Evolutionary conservation across 768 basidiomycete species (phyloP).

Genomic region (Xerocomellus amylosporus): DNA sequence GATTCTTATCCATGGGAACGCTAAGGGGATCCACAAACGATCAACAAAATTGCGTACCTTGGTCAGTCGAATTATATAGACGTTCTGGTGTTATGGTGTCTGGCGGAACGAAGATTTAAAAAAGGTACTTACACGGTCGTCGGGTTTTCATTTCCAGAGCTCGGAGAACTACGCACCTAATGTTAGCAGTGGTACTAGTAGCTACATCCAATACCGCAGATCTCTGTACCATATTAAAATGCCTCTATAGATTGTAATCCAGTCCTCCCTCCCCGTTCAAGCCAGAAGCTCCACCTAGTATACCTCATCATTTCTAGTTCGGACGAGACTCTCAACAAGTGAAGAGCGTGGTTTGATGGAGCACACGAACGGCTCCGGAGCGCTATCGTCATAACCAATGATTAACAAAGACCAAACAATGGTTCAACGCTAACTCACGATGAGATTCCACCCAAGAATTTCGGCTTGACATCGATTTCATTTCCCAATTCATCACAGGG

Average conservation of each 20-base stretch:
- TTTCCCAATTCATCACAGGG: slow-evolving; percentile 29
- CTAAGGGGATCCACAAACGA: no score
- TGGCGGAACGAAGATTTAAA: no score
- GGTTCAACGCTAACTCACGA: slow-evolving; percentile 6
- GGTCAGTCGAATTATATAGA: no score
- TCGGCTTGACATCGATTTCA: slow-evolving; percentile 24
- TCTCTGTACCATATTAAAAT: not conserved
- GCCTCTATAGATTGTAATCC: not conserved
- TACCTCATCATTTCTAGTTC: not conserved
- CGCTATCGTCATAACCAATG: slow-evolving; percentile 2
- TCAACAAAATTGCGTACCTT: no score
- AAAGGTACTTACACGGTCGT: no score
- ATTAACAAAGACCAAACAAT: not conserved
- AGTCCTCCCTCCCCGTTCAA: not conserved
- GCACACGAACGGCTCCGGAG: slow-evolving; percentile 27
- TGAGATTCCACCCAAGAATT: slow-evolving; percentile 25
- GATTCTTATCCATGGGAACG: no score
- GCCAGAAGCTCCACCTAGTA: not conserved
- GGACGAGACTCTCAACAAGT: slow-evolving; percentile 15
- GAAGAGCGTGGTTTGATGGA: slow-evolving; percentile 18
- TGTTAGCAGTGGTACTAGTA: no score
- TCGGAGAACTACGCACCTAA: not conserved
- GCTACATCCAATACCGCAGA: no score
- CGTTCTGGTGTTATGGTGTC: no score
- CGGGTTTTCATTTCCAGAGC: no score